Base-by-base conservation (phyloP, 106 monocot species). In the Vanilla planifolia region DNA sequence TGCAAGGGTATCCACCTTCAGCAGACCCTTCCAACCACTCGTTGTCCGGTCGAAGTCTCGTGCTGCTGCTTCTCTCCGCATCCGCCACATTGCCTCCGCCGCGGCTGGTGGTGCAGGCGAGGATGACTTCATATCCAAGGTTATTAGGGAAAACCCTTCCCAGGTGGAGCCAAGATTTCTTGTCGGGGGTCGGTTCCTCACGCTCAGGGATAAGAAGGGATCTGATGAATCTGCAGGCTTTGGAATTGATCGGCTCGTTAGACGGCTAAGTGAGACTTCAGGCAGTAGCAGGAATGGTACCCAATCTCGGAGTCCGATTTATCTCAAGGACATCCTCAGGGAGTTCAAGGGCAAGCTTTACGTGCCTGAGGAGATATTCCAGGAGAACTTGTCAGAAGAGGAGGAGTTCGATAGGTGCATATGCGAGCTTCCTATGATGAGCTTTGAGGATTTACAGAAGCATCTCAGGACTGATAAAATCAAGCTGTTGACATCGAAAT, bases 261-360 rank as follows among this genome's bases (percentile, higher is more conserved):
- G 59, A 59, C 65, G 52, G 25, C 42, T 68, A 10, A 56, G 55
- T 14, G 39, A 65, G n/a, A 11, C 24, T 51, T 55, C 17, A 23
- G 24, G 24, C 23, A 20, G 8, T 35, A 30, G 22, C 19, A 36
- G 33, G 30, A 61, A 35, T 43, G 20, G 4, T 34, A 66, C 27
- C 19, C 51, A 59, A 8, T 34, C 65, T 35, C 59, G 23, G 59
- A 69, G 27, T 9, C 55, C 73, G 6, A 85, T 90, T 59, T 79
- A 90, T 64, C 77, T 90, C 3, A 79, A 79, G 61, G 85, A 90
- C 39, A 67, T 90, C 8, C 59, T 90, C 19, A 73, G 79, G 71
- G 90, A 85, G 44, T 90, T 79, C 59, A 90, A 77, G 63, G 90
- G 90, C 33, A 29, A 76, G 34, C 79, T 90, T 8, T 90, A 90